phyloP scores from a whole-genome alignment of 345 rosid species.

The Barbarea vulgaris region DNA sequence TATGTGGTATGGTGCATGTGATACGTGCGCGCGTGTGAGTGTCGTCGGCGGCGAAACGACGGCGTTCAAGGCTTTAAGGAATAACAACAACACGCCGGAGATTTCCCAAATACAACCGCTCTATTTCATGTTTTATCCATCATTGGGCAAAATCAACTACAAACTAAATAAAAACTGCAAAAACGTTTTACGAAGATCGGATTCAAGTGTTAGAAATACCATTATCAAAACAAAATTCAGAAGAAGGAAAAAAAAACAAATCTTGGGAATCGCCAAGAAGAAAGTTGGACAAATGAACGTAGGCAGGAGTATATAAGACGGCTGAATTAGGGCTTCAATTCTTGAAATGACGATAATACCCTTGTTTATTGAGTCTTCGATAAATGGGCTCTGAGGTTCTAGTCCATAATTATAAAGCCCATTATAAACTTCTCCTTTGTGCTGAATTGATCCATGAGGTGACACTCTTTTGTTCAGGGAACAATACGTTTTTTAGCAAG shows the following conservation, averaged over 20 bases:
- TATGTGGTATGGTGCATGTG: background rate
- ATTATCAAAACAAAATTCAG: background rate
- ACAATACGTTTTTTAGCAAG: background rate
- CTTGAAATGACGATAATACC: background rate
- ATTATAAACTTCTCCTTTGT: background rate
- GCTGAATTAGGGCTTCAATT: conserved; percentile 13
- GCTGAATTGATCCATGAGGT: background rate
- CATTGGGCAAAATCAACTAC: conserved; percentile 25
- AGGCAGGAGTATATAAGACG: background rate
- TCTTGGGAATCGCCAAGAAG: background rate
- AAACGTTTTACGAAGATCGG: background rate
- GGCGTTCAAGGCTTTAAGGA: conserved; percentile 8
- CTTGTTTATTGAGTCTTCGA: background rate
- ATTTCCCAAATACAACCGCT: conserved; percentile 40
- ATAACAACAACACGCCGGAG: conserved; percentile 32
- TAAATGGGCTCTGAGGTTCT: background rate
- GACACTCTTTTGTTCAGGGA: background rate
- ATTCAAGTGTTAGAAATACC: background rate
- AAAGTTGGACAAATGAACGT: background rate
- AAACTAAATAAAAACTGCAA: background rate
- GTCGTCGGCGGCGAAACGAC: conserved; percentile 10
- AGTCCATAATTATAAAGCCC: conserved; percentile 1
- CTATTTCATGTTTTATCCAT: conserved; percentile 31
- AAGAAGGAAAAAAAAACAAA: background rate
- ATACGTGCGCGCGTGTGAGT: conserved; percentile 23